Base-by-base conservation (phyloP, 2,329 filamentous ascomycete genomes). In the Colletotrichum sp. region DNA sequence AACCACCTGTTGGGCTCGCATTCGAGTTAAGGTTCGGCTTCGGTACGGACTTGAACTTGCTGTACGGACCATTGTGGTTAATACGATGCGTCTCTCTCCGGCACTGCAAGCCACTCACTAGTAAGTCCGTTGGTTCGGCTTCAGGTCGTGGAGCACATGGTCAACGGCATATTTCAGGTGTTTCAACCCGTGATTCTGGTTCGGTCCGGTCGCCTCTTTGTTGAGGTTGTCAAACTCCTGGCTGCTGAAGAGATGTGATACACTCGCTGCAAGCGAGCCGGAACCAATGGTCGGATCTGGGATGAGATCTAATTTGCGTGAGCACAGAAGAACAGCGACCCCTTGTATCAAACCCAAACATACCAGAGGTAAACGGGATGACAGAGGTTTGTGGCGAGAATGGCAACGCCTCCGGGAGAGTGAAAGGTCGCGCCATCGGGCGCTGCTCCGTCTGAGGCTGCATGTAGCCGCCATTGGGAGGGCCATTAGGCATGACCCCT, bases 381-480 rank as follows among this genome's bases (percentile, higher is more conserved):
- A 96, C 93, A 5, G 94, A 95, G 65, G 93, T 95, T 82, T 96
- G 93, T 28, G 95, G 95, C 68, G 95, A 95, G 85, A 93, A 96
- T n/a, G 94, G 94, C 62, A 97, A 88, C 34, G 95, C 95, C 81
- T 97, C 94, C 72, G 93, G 90, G 15, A 97, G 90, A 5, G 90
- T 90, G 81, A 93, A 92, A 2, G 92, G 89, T 71, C 88, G 62
- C 16, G 73, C 70, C 73, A 68, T 73, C n/a, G 75, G 71, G 24
- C 66, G 66, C 55, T 77, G 76, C 10, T 74, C 67, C 62, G 65
- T 28, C 55, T 76, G 73, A 26, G 70, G 70, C 69, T 77, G 76
- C 44, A 74, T 73, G 32, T 74, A 77, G 57, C 30, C 55, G n/a
- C 77, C 75, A 59, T 78, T 77, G 13, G 52, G 39, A 39, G 77